Evolutionary conservation across 768 basidiomycete species (phyloP), one percentile per base, ranked within the genome.

Genomic region (Lentinula sp.): DNA sequence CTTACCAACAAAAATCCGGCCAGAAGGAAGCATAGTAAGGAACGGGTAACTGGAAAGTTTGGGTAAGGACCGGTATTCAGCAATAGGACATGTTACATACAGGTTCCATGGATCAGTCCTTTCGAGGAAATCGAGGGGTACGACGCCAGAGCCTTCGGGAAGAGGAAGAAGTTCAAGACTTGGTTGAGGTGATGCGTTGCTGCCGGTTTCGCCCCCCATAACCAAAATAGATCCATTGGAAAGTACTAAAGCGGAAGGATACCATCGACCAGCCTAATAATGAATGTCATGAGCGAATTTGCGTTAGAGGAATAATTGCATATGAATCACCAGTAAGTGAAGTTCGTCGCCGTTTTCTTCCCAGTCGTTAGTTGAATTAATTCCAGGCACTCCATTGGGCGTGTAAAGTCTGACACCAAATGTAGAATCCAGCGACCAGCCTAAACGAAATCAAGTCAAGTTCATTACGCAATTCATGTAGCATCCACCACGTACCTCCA

Each of bases 21-120:
- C 83, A 49, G 85, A 85, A 0, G 91, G 90, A 15, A 93, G 79
- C 6, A 91, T 78, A 58, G 86, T 71, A 37, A 92, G 72, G 77
- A 89, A 92, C 0, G 91, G 90, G 10, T 56, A 56, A 41, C 55
- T 55, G 16, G 5, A 18, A 18, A 39, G 2, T 20, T 20, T 23
- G 18, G 20, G 20, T 48, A 35, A 53, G 28, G 13, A 42, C 10
- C 10, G 15, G 16, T 10, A 23, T 28, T 28, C 1, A n/a, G 7
- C 15, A 4, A 9, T 15, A 23, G 8, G 3, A 23, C 32, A 13
- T 23, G 16, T 18, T 8, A 41, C 55, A 66, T 93, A 93, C 53
- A 93, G 70, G 66, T 91, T 91, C 67, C 89, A 85, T 0, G 91
- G 91, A 66, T 92, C 86, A 4, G 91, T 91, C 32, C 88, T 79